Percentiles rank a stretch among this genome's conserved stretches.
phyloP scores from a whole-genome alignment of 306 rosid species.

The Prunus fruticosa region DNA sequence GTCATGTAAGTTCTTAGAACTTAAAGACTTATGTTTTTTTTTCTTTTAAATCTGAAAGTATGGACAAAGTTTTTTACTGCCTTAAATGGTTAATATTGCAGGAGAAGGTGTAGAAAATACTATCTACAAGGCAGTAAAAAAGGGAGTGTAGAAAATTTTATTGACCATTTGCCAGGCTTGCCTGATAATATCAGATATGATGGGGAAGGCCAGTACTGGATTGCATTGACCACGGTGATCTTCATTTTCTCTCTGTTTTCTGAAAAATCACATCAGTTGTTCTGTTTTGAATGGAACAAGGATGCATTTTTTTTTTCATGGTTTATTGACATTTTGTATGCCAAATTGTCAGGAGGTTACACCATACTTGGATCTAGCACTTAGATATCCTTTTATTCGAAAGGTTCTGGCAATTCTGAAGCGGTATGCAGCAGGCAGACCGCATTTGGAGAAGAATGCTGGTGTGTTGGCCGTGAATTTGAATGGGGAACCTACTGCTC shows the following conservation, averaged over 20 bases:
- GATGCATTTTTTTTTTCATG: neutral
- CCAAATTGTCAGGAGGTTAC: conserved; percentile 40
- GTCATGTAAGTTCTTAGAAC: conserved; percentile 27
- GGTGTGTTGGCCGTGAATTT: conserved; percentile 59
- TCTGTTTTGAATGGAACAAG: neutral
- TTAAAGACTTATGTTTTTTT: neutral
- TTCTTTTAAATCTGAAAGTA: no score
- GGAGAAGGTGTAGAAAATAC: conserved; percentile 67
- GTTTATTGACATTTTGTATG: neutral
- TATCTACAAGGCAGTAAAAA: conserved; percentile 48
- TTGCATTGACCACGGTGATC: conserved; percentile 45
- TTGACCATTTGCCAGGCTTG: conserved; percentile 47
- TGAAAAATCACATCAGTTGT: neutral
- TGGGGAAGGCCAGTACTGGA: conserved; percentile 69
- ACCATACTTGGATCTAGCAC: conserved; percentile 23
- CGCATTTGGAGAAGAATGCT: conserved; percentile 28
- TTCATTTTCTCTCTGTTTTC: neutral
- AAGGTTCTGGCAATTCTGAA: conserved; percentile 31
- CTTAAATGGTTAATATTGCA: conserved; percentile 18
- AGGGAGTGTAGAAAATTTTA: conserved; percentile 57
- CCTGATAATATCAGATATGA: conserved; percentile 82
- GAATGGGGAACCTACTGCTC: conserved; percentile 46
- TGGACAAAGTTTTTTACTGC: neutral
- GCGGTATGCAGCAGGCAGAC: conserved; percentile 14
- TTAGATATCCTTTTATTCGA: conserved; percentile 50